These are phyloP conservation scores for Fraxinus platypoda DNA, from an alignment of 305 asterid genomes.

Conservation along the genomic window DNA sequence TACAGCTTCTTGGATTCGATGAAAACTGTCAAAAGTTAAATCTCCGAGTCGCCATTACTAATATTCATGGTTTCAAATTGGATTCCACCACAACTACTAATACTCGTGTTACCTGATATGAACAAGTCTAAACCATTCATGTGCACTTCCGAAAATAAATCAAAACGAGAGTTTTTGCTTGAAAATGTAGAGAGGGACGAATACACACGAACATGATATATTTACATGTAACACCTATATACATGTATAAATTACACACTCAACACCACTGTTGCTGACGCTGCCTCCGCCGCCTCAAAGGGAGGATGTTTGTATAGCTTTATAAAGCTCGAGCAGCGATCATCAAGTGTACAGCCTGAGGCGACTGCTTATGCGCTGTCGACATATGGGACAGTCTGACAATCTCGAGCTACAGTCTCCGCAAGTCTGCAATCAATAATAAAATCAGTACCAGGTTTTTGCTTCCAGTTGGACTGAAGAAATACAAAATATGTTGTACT, in stretches of 20 bases:
- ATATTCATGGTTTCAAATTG: neutral
- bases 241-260: neutral
- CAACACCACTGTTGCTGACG: neutral
- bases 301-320: neutral
- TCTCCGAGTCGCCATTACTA: neutral
- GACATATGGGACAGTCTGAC: constrained; percentile 73
- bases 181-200: neutral
- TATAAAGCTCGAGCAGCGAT: neutral
- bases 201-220: too few relatives aligned
- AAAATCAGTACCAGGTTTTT: constrained; percentile 2
- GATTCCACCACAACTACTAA: neutral
- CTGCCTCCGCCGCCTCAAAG: neutral
- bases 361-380: constrained; percentile 62
- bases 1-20: neutral
- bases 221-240: neutral
- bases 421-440: constrained; percentile 63
- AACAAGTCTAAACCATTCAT: neutral
- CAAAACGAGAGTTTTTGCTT: neutral
- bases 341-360: constrained; percentile 58
- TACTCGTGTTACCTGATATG: neutral
- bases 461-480: neutral
- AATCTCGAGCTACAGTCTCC: constrained; percentile 64
- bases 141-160: neutral
- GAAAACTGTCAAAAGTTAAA: too few relatives aligned
- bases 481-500: neutral